These are phyloP conservation scores for Cardamine occulta DNA, from an alignment of 345 rosid genomes.

Conservation along the genomic window DNA sequence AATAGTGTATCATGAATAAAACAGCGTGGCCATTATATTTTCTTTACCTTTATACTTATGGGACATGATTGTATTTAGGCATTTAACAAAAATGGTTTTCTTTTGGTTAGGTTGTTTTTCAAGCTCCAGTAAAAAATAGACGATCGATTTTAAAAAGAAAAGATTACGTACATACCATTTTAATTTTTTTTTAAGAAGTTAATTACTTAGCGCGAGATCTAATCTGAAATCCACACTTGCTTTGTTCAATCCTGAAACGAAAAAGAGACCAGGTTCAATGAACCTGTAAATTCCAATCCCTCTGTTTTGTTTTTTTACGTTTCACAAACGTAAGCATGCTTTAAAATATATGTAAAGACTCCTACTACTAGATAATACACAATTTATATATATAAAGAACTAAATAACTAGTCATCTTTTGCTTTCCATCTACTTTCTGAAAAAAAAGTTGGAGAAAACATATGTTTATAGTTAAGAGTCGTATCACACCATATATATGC, in stretches of 20 bases:
- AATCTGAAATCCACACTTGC: constrained; percentile 12
- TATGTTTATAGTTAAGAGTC: constrained; percentile 1
- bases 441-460: constrained; percentile 15
- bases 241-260: background rate
- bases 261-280: constrained; percentile 40
- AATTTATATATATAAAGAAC: background rate
- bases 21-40: constrained; percentile 31
- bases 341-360: constrained; percentile 16
- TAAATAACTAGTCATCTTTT: constrained; percentile 3
- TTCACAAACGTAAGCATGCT: constrained; percentile 36
- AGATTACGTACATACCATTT: background rate
- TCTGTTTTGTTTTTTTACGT: constrained; percentile 11
- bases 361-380: background rate
- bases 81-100: constrained; percentile 1
- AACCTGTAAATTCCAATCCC: background rate
- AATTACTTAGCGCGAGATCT: background rate
- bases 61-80: constrained; percentile 24
- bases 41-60: constrained; percentile 19
- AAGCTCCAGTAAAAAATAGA: background rate
- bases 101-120: constrained; percentile 9
- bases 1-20: background rate
- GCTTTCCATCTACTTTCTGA: constrained; percentile 40
- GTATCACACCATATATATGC: constrained; percentile 14
- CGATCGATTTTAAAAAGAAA: background rate
- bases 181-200: background rate